Percentiles rank a stretch among this genome's conserved stretches.
Evolutionary conservation across 2,329 filamentous ascomycete species (phyloP).

Genomic region (Metarhizium sp.): DNA sequence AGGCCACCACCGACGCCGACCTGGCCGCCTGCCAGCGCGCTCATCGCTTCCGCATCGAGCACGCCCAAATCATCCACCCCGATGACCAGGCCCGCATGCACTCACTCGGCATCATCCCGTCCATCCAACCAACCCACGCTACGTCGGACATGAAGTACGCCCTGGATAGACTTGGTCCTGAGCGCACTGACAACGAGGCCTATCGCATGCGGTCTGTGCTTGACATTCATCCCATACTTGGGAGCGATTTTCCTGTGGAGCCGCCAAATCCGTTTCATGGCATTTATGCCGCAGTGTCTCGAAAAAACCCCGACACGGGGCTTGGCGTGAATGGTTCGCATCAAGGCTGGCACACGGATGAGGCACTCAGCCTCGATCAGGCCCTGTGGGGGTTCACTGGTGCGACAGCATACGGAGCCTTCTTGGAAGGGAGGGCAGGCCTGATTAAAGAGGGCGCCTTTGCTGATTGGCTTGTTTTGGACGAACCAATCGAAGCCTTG

Average conservation of each 20-base stretch:
- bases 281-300: conserved; percentile 57
- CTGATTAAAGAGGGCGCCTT: conserved; percentile 50
- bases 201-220: conserved; percentile 59
- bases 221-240: conserved; percentile 44
- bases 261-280: conserved; percentile 58
- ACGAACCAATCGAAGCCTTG: conserved; percentile 41
- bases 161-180: conserved; percentile 45
- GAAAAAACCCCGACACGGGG: conserved; percentile 49
- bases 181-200: conserved; percentile 44
- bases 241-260: conserved; percentile 65
- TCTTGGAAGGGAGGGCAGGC: conserved; percentile 49
- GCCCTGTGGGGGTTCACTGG: conserved; percentile 54
- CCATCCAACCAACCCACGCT: conserved; percentile 54
- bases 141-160: conserved; percentile 65
- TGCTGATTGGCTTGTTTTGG: conserved; percentile 64
- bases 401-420: conserved; percentile 49
- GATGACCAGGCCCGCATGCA: conserved; percentile 52
- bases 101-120: conserved; percentile 47
- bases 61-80: conserved; percentile 61
- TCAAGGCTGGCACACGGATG: conserved; percentile 49
- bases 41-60: conserved; percentile 58
- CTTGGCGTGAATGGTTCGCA: conserved; percentile 35
- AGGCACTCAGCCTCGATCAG: conserved; percentile 48
- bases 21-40: conserved; percentile 36
- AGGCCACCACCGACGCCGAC: too few relatives aligned